These are phyloP conservation scores for Phytopythium kandeliae DNA, from an alignment of 352 stramenopile species.

Conservation along the genomic window DNA sequence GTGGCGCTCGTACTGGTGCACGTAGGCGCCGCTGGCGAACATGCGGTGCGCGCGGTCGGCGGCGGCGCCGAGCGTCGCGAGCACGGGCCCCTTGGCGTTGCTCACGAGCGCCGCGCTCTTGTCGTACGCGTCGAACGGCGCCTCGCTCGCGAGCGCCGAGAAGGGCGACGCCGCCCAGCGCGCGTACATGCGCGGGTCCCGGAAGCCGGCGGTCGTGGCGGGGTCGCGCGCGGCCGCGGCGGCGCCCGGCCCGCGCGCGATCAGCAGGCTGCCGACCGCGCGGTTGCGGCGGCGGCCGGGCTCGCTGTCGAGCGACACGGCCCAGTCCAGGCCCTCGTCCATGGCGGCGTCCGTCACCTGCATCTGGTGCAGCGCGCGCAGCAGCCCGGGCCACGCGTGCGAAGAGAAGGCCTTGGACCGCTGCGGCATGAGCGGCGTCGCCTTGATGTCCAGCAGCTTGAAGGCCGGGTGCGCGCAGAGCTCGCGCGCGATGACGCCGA, in stretches of 20 bases:
- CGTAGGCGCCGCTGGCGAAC: conserved; percentile 54
- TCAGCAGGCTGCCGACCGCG: conserved; percentile 39
- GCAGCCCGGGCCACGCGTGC: conserved; percentile 67
- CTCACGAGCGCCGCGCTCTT: conserved; percentile 62
- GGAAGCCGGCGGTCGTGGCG: conserved; percentile 31
- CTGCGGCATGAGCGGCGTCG: conserved; percentile 56
- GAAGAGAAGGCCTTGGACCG: conserved; percentile 66
- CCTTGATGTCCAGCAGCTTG: conserved; percentile 72
- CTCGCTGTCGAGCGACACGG: conserved; percentile 26
- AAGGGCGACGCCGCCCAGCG: conserved; percentile 35
- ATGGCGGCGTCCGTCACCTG: conserved; percentile 52
- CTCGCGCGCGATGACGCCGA: conserved; percentile 33
- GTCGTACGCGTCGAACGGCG: conserved; percentile 56
- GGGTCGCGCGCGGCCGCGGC: conserved; percentile 6
- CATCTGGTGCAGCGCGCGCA: conserved; percentile 77
- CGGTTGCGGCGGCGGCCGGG: conserved; percentile 25
- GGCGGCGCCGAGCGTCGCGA: conserved; percentile 39
- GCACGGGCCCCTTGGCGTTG: conserved; percentile 52
- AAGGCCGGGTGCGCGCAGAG: conserved; percentile 59
- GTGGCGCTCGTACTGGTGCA: conserved; percentile 61
- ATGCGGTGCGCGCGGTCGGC: conserved; percentile 63
- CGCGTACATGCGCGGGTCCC: conserved; percentile 36
- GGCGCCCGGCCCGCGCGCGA: conserved; percentile 35
- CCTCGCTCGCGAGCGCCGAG: conserved; percentile 17
- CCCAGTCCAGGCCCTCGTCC: conserved; percentile 62